Evolutionary conservation across 2,329 filamentous ascomycete genomes (phyloP).

Genomic region (Pseudogymnoascus sp.): DNA sequence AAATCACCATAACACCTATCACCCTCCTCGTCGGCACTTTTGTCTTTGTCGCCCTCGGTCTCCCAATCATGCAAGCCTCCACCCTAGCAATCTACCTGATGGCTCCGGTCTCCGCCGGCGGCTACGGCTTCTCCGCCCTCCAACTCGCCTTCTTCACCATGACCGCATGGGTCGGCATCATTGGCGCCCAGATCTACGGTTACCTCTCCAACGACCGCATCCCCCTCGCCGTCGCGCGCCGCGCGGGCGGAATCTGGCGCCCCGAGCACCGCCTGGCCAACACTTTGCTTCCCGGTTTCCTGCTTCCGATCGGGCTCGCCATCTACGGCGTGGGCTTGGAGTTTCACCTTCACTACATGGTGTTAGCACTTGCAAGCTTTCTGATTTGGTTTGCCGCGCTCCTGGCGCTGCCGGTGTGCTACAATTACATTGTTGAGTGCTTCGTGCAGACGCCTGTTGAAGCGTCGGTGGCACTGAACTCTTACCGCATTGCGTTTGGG

Average conservation of each 20-base stretch:
- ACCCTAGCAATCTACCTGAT: conserved; percentile 29
- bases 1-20: conserved; percentile 20
- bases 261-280: conserved; percentile 22
- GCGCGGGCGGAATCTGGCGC: conserved; percentile 18
- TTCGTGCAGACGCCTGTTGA: background rate
- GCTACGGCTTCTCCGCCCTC: conserved; percentile 34
- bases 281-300: conserved; percentile 8
- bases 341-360: conserved; percentile 16
- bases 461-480: background rate
- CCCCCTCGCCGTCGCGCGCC: conserved; percentile 23
- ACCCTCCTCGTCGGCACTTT: conserved; percentile 32
- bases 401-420: background rate
- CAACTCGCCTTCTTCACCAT: conserved; percentile 34
- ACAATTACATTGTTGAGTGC: background rate
- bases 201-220: conserved; percentile 32
- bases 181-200: conserved; percentile 29
- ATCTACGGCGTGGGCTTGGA: conserved; percentile 30
- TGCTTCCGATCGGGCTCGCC: conserved; percentile 25
- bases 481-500: background rate
- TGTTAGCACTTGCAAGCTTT: background rate
- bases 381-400: background rate
- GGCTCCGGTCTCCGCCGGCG: conserved; percentile 28
- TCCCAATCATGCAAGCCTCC: conserved; percentile 19
- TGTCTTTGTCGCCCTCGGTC: conserved; percentile 17
- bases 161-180: conserved; percentile 33